These are phyloP conservation scores for Chenopodium suecicum DNA, from an alignment of 148 eudicot genomes.

Conservation along the genomic window DNA sequence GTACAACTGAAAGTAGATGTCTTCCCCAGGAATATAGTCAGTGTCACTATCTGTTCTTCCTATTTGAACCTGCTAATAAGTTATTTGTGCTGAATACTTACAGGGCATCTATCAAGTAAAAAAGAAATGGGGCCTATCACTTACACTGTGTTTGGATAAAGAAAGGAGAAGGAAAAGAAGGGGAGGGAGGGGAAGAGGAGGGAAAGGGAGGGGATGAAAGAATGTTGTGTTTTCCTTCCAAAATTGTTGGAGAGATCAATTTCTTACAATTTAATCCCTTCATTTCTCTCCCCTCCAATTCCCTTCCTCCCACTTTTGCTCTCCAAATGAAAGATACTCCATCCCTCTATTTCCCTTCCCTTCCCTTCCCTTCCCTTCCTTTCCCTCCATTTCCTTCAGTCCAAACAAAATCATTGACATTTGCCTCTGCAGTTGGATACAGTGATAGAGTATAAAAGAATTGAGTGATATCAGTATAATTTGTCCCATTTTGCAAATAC, in stretches of 20 bases:
- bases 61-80: background rate
- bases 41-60: background rate
- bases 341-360: no score
- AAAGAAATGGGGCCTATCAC: background rate
- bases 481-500: background rate
- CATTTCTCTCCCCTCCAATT: no score
- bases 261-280: no score
- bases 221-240: no score
- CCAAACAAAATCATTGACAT: background rate
- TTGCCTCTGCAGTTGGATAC: background rate
- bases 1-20: background rate
- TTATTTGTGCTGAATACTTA: background rate
- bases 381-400: no score
- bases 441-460: background rate
- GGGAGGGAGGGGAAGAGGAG: no score
- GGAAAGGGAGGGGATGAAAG: no score
- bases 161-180: background rate
- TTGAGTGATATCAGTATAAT: background rate
- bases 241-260: no score
- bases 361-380: no score
- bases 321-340: no score
- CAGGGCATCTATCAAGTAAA: background rate
- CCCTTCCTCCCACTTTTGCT: no score
- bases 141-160: background rate
- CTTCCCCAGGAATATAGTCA: background rate